These are phyloP conservation scores for Alternaria infectoria DNA, from an alignment of 2,329 filamentous ascomycete species.

Conservation along the genomic window DNA sequence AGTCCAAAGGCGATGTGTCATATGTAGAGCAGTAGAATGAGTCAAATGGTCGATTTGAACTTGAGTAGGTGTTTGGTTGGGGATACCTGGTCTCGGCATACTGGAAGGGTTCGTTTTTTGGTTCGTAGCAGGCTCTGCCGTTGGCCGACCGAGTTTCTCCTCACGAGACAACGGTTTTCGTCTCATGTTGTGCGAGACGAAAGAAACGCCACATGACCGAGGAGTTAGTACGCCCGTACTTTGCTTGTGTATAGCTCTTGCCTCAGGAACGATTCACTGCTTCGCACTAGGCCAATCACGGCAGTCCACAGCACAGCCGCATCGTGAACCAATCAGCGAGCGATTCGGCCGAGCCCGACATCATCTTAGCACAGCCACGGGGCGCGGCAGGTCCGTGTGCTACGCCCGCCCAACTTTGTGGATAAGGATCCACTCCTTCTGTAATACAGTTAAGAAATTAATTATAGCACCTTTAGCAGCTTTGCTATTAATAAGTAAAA, in stretches of 20 bases:
- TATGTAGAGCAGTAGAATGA: neutral
- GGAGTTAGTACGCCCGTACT: neutral
- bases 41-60: neutral
- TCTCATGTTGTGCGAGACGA: neutral
- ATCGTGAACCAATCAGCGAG: conserved; percentile 13
- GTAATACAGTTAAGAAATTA: too few relatives aligned
- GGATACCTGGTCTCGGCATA: neutral
- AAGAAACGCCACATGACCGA: neutral
- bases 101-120: neutral
- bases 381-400: conserved; percentile 27
- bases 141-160: neutral
- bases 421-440: too few relatives aligned
- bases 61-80: neutral
- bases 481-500: too few relatives aligned
- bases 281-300: conserved; percentile 12
- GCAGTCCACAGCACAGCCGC: conserved; percentile 10
- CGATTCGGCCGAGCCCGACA: conserved; percentile 6
- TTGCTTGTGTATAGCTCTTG: neutral
- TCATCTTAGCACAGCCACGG: conserved; percentile 14
- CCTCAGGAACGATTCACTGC: neutral
- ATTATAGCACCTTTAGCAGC: too few relatives aligned
- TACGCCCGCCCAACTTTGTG: conserved; percentile 22
- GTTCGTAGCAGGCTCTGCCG: neutral
- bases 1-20: neutral
- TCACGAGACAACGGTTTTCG: neutral